Base-by-base conservation (phyloP, 345 rosid species). In the Salix purpurea region DNA sequence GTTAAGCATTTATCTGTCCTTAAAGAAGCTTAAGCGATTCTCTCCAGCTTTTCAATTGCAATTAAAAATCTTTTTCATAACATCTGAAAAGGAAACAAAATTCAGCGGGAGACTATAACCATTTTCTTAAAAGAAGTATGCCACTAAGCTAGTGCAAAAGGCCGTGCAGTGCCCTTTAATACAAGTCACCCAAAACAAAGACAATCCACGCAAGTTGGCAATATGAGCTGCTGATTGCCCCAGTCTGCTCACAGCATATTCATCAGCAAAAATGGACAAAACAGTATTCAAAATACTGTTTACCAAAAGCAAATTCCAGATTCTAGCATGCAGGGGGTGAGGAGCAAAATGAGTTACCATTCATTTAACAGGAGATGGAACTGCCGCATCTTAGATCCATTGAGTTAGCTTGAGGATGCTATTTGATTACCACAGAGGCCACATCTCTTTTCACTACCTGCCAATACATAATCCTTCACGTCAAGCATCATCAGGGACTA, bases 401-500 rank as follows among this genome's bases (percentile, higher is more conserved):
- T 7, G 32, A 76, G 58, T 40, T 40, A 62, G 56, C 67, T 50
- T 50, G 54, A 48, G 46, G 15, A 16, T 13, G n/a, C 75, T 83
- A 89, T 14, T 81, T 83, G 66, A 74, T 71, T 14, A 88, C 93
- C 69, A 74, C 83, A 30, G 78, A 68, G 46, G 83, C 76, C 24
- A 40, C 72, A 73, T 87, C 93, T 73, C 81, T 88, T 85, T 86
- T 92, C 85, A 86, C 88, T 73, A 91, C 80, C 97, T 91, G 88
- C 65, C 74, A 85, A 54, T 3, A 79, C 24, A 70, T 54, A 54
- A 42, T 68, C 30, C 52, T 52, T 50, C 24, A 34, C 11, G 64
- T 76, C 32, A 74, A n/a, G 40, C 71, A 70, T 72, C n/a, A 48
- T 0, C 37, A 11, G n/a, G 60, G 15, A 14, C 61, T 64, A 69